phyloP scores from a whole-genome alignment of 2,329 filamentous ascomycete genomes.

The Knufia fluminis region DNA sequence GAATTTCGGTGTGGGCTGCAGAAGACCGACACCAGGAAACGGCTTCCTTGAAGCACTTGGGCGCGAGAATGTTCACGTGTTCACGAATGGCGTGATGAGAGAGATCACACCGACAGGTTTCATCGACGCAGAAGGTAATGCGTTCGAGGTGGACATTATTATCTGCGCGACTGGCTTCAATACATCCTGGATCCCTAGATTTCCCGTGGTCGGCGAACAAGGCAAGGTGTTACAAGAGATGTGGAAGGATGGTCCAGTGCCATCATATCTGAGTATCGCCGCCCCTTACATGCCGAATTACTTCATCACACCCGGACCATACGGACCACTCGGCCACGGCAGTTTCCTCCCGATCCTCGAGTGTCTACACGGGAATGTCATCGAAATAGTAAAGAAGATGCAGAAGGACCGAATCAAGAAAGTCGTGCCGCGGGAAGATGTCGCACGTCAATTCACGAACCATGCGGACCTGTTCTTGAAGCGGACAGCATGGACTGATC shows the following conservation, averaged over 20 bases:
- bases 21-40: slow-evolving; percentile 34
- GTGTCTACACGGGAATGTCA: slow-evolving; percentile 12
- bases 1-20: slow-evolving; percentile 35
- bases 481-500: slow-evolving; percentile 16
- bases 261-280: slow-evolving; percentile 26
- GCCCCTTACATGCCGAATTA: slow-evolving; percentile 19
- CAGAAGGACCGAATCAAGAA: slow-evolving; percentile 17
- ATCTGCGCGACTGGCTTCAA: slow-evolving; percentile 20
- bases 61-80: slow-evolving; percentile 37
- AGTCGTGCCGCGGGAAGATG: slow-evolving; percentile 17
- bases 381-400: slow-evolving; percentile 16
- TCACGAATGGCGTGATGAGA: slow-evolving; percentile 31
- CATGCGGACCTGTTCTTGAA: slow-evolving; percentile 35
- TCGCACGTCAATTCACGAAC: slow-evolving; percentile 29
- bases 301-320: slow-evolving; percentile 27
- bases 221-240: slow-evolving; percentile 12
- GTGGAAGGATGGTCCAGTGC: not conserved
- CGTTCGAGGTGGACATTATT: slow-evolving; percentile 21
- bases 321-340: slow-evolving; percentile 24
- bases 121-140: slow-evolving; percentile 17
- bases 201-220: slow-evolving; percentile 12
- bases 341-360: slow-evolving; percentile 14
- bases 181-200: slow-evolving; percentile 16
- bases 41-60: slow-evolving; percentile 36
- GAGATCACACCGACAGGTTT: slow-evolving; percentile 30